phyloP scores from a whole-genome alignment of 1,284 basidiomycete species.

The Naganishia sp. region DNA sequence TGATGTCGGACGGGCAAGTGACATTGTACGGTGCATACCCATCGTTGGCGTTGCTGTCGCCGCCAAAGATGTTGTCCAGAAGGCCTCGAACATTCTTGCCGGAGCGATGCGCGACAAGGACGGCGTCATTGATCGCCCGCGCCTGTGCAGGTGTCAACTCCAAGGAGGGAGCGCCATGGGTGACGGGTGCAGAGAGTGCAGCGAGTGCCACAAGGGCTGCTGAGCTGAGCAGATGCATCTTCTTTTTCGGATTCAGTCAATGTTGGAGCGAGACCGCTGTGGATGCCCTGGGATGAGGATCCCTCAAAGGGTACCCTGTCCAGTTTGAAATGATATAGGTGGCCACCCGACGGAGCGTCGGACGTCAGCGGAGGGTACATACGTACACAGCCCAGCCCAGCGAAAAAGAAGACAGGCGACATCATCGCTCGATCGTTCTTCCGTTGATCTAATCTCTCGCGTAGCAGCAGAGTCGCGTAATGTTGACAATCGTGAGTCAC shows the following conservation, averaged over 20 bases:
- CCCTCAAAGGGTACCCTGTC: too few relatives aligned
- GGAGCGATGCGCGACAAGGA: constrained; percentile 15
- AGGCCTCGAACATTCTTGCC: constrained; percentile 18
- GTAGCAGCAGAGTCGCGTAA: too few relatives aligned
- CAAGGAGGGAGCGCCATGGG: constrained; percentile 12
- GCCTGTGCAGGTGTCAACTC: constrained; percentile 24
- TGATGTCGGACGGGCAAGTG: constrained; percentile 44
- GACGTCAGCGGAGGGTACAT: too few relatives aligned
- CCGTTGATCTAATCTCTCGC: too few relatives aligned
- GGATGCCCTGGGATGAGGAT: too few relatives aligned
- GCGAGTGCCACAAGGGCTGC: neutral
- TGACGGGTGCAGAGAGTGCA: neutral
- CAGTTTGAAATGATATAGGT: too few relatives aligned
- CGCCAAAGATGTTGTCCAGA: constrained; percentile 30
- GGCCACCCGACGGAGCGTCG: too few relatives aligned
- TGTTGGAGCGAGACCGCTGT: too few relatives aligned
- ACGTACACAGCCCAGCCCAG: too few relatives aligned
- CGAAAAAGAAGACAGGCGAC: too few relatives aligned
- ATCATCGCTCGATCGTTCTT: too few relatives aligned
- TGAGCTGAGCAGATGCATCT: constrained; percentile 15
- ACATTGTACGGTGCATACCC: constrained; percentile 49
- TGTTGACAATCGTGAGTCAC: too few relatives aligned
- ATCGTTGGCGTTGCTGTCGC: constrained; percentile 22
- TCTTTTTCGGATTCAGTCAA: neutral
- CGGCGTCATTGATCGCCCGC: constrained; percentile 16